These are phyloP conservation scores for Leonotis leonurus DNA, from an alignment of 257 asterid species.

Conservation along the genomic window DNA sequence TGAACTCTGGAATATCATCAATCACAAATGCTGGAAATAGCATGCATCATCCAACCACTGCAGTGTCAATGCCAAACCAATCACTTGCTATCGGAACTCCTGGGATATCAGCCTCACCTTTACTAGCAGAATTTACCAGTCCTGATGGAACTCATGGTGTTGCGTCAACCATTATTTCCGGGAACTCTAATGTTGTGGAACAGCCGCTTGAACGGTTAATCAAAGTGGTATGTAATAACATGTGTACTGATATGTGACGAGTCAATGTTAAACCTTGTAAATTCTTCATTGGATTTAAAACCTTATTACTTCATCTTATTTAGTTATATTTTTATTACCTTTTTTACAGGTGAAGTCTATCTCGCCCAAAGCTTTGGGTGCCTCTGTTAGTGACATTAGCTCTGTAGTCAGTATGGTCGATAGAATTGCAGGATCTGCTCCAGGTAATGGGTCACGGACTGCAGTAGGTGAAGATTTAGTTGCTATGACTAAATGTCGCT, in stretches of 20 bases:
- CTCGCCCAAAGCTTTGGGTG: slow-evolving; percentile 58
- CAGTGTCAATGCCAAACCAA: slow-evolving; percentile 56
- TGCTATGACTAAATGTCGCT: slow-evolving; percentile 90
- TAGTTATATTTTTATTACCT: background rate
- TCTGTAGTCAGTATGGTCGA: slow-evolving; percentile 92
- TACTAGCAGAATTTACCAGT: slow-evolving; percentile 79
- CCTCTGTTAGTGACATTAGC: slow-evolving; percentile 76
- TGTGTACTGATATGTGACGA: slow-evolving; percentile 5
- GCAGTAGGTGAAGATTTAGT: slow-evolving; percentile 97
- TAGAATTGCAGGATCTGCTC: slow-evolving; percentile 97
- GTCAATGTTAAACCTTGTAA: background rate
- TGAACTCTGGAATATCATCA: slow-evolving; percentile 48
- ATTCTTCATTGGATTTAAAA: background rate
- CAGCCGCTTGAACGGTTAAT: slow-evolving; percentile 80
- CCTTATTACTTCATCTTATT: background rate
- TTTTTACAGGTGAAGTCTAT: slow-evolving; percentile 63
- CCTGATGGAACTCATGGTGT: slow-evolving; percentile 74
- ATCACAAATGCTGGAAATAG: slow-evolving; percentile 57
- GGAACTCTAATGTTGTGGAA: slow-evolving; percentile 54
- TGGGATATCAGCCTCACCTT: slow-evolving; percentile 95
- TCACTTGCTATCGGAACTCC: slow-evolving; percentile 95
- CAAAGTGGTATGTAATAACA: slow-evolving; percentile 48
- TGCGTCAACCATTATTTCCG: slow-evolving; percentile 49
- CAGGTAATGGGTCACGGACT: slow-evolving; percentile 97
- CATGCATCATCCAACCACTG: slow-evolving; percentile 45